These are phyloP conservation scores for Evernia prunastri DNA, from an alignment of 495 filamentous ascomycete genomes.

Conservation along the genomic window DNA sequence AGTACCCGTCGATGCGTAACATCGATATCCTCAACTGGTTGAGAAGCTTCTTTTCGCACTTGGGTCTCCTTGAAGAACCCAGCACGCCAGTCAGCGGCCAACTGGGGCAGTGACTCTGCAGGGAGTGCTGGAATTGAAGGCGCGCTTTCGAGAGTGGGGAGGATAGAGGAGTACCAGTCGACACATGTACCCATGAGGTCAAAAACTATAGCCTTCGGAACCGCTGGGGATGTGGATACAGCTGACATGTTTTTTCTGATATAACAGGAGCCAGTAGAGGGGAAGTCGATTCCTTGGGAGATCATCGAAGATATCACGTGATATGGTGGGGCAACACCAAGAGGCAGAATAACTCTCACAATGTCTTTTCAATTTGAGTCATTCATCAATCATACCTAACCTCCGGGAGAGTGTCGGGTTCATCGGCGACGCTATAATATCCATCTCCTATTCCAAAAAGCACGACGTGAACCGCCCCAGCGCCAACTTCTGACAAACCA, in stretches of 20 bases:
- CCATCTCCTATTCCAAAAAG: background rate
- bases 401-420: background rate
- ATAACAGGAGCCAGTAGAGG: background rate
- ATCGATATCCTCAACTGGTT: conserved; percentile 28
- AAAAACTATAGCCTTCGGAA: conserved; percentile 38
- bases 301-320: background rate
- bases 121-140: conserved; percentile 25
- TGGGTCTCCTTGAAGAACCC: conserved; percentile 27
- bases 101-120: conserved; percentile 14
- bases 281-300: background rate
- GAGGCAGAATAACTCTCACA: background rate
- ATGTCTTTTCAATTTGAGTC: no score
- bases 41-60: conserved; percentile 13
- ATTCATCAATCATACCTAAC: background rate
- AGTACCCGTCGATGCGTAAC: conserved; percentile 29
- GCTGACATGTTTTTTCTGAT: background rate
- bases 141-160: conserved; percentile 26
- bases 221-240: background rate
- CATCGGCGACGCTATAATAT: background rate
- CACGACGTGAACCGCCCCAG: background rate
- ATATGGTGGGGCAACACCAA: background rate
- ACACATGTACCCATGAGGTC: conserved; percentile 45
- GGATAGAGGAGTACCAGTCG: conserved; percentile 36
- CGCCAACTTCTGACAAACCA: background rate
- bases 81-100: conserved; percentile 26